A percentile compares a stretch with the other conserved stretches of the same genome.
Evolutionary conservation across 1,284 basidiomycete genomes (phyloP).

Genomic region (Tremellales sp.): DNA sequence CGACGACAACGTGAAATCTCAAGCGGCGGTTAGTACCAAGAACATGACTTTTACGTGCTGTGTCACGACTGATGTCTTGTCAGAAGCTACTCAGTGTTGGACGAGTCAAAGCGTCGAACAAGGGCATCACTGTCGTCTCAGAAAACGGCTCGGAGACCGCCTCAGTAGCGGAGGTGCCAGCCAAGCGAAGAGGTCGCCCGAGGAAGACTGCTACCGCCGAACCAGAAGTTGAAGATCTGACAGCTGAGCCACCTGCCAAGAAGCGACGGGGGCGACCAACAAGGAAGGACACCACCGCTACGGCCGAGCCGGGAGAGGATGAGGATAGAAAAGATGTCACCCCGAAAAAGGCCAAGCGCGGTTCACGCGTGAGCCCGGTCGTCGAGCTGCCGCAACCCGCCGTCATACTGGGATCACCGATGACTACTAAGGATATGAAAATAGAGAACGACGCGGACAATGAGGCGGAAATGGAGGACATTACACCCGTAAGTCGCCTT

Average conservation of each 20-base stretch:
- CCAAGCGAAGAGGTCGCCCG: slow-evolving; percentile 5
- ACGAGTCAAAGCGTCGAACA: slow-evolving; percentile 33
- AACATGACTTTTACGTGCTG: neutral
- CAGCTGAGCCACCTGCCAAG: slow-evolving; percentile 19
- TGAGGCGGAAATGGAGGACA: too few relatives aligned
- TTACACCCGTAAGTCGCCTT: too few relatives aligned
- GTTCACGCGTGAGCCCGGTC: too few relatives aligned
- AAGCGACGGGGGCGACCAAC: slow-evolving; percentile 15
- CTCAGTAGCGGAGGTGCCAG: neutral
- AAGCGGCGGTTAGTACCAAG: slow-evolving; percentile 51
- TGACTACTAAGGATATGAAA: too few relatives aligned
- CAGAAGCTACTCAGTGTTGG: slow-evolving; percentile 8
- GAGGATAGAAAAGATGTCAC: too few relatives aligned
- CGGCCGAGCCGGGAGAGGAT: slow-evolving; percentile 2
- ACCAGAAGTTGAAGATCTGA: slow-evolving; percentile 6
- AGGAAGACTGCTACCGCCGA: neutral
- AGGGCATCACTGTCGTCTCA: slow-evolving; percentile 42
- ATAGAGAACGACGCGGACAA: too few relatives aligned
- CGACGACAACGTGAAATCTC: slow-evolving; percentile 67
- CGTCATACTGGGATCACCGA: too few relatives aligned
- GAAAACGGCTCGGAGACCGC: slow-evolving; percentile 18
- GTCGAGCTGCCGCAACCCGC: too few relatives aligned
- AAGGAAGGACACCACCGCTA: slow-evolving; percentile 13
- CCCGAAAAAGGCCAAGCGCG: too few relatives aligned
- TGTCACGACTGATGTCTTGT: neutral